Conservation (phyloP, 140 eudicot species). For the Ambrosia hybrid region DNA sequence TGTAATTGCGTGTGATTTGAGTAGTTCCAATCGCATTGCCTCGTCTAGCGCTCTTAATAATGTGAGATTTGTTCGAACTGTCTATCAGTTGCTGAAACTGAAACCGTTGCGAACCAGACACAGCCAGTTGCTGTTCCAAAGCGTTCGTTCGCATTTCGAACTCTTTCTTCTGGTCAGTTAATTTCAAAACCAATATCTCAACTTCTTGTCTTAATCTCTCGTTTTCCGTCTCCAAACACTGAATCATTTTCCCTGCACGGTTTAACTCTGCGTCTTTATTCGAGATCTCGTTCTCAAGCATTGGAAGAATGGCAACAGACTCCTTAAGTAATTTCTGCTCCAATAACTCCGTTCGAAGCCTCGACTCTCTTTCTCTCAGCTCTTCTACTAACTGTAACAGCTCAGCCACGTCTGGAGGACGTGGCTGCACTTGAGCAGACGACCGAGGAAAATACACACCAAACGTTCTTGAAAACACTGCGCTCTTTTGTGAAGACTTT, state of each 20-base stretch:
- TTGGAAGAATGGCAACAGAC: conserved; percentile 69
- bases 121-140: conserved; percentile 17
- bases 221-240: conserved; percentile 62
- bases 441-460: conserved; percentile 85
- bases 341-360: conserved; percentile 58
- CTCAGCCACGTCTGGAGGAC: conserved; percentile 80
- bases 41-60: conserved; percentile 43
- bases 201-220: conserved; percentile 57
- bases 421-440: conserved; percentile 96
- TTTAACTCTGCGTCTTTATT: conserved; percentile 49
- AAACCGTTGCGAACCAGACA: conserved; percentile 43
- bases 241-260: conserved; percentile 30
- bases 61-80: conserved; percentile 35
- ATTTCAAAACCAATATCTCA: conserved; percentile 50
- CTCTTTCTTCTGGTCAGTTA: conserved; percentile 46
- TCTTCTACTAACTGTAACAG: conserved; percentile 75
- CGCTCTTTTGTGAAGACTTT: conserved; percentile 45
- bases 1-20: background rate
- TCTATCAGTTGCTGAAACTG: conserved; percentile 42
- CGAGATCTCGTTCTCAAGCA: conserved; percentile 64
- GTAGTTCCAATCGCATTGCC: conserved; percentile 26
- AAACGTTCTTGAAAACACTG: conserved; percentile 64
- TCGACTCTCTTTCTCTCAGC: conserved; percentile 69
- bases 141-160: conserved; percentile 38
- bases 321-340: conserved; percentile 76